phyloP scores from a whole-genome alignment of 768 basidiomycete genomes.

The Sarcodon aspratus region DNA sequence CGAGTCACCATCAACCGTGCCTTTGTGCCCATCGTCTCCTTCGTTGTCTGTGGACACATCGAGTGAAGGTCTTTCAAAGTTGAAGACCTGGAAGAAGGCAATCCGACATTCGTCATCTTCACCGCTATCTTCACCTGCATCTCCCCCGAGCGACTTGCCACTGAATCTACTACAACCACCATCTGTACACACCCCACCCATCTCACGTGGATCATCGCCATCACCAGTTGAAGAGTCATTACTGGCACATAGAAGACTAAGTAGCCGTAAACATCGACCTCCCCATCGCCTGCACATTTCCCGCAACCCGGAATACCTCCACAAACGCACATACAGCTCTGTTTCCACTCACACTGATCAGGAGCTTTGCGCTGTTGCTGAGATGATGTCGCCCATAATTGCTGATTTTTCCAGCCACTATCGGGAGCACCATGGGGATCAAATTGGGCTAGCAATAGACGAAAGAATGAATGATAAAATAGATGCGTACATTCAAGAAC shows the following conservation, averaged over 20 bases:
- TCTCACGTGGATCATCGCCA: conserved; percentile 18
- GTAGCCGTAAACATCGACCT: conserved; percentile 4
- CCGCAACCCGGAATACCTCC: conserved; percentile 11
- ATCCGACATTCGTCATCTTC: too few species aligned
- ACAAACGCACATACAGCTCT: conserved; percentile 25
- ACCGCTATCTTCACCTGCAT: too few species aligned
- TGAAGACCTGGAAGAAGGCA: too few species aligned
- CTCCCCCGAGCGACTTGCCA: too few species aligned
- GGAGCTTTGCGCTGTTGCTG: conserved; percentile 40
- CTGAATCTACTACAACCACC: too few species aligned
- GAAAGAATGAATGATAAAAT: conserved; percentile 14
- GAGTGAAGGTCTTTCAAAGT: too few species aligned
- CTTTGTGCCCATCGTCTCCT: too few species aligned
- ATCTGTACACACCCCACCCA: conserved; percentile 7
- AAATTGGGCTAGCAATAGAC: conserved; percentile 16
- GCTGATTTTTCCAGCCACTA: conserved; percentile 6
- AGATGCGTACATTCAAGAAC: conserved; percentile 1
- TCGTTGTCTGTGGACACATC: too few species aligned
- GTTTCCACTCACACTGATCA: conserved; percentile 37
- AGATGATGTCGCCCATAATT: conserved; percentile 28
- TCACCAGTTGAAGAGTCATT: too few species aligned
- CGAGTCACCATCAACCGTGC: too few species aligned
- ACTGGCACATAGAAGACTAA: too few species aligned
- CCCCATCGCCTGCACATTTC: conserved; percentile 15
- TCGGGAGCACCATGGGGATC: conserved; percentile 3